A percentile compares a stretch with the other conserved stretches of the same genome.
Evolutionary conservation across 2,329 filamentous ascomycete species (phyloP).

Genomic region (Teratosphaeria pseudoeucalypti): DNA sequence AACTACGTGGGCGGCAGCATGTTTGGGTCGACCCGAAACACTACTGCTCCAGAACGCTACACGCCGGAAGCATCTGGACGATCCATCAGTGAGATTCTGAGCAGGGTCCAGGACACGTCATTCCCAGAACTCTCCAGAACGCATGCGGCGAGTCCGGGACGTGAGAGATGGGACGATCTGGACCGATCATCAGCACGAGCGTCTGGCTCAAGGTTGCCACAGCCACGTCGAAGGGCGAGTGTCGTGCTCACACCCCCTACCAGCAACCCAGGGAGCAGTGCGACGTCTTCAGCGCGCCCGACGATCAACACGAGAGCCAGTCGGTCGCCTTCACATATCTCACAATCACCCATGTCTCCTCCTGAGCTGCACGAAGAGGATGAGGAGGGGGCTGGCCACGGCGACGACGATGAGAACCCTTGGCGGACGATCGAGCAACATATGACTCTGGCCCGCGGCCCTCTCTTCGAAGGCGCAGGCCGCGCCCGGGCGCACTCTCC

Average conservation of each 20-base stretch:
- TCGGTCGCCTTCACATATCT: neutral
- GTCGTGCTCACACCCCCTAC: slow-evolving; percentile 26
- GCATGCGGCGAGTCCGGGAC: slow-evolving; percentile 10
- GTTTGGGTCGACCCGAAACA: slow-evolving; percentile 10
- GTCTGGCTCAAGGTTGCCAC: slow-evolving; percentile 1
- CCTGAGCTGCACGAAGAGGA: neutral
- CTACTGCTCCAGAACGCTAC: neutral
- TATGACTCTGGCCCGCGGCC: slow-evolving; percentile 28
- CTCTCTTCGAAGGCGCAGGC: slow-evolving; percentile 22
- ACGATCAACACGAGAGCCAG: neutral
- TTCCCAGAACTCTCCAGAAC: slow-evolving; percentile 20
- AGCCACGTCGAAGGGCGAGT: slow-evolving; percentile 31
- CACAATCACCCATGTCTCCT: neutral
- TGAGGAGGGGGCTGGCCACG: slow-evolving; percentile 18
- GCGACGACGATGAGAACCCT: slow-evolving; percentile 28
- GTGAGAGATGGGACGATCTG: neutral
- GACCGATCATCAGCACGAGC: neutral
- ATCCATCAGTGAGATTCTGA: slow-evolving; percentile 17
- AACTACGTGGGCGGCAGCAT: slow-evolving; percentile 31
- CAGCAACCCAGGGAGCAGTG: slow-evolving; percentile 2
- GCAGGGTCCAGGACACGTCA: slow-evolving; percentile 13
- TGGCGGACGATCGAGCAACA: slow-evolving; percentile 41
- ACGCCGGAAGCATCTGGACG: slow-evolving; percentile 2
- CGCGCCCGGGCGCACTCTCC: slow-evolving; percentile 12
- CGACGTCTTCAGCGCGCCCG: neutral